Evolutionary conservation across 495 filamentous ascomycete genomes (phyloP).

Genomic region (Endocarpon pusillum): DNA sequence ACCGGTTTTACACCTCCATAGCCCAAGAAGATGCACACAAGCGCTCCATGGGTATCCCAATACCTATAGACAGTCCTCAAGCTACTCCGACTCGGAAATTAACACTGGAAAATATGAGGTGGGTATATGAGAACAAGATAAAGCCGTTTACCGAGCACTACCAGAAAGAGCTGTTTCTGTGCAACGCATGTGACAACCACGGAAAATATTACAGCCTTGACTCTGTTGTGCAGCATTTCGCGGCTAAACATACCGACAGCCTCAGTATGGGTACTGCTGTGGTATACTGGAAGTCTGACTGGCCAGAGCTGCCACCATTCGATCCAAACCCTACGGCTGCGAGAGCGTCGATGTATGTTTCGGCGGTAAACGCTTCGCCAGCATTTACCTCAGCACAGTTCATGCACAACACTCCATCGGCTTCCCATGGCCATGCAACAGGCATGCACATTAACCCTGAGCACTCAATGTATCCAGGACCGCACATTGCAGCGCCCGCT

Average conservation of each 20-base stretch:
- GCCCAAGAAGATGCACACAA: conserved; percentile 29
- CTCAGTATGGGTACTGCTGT: conserved; percentile 51
- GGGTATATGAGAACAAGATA: conserved; percentile 60
- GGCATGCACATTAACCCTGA: neutral
- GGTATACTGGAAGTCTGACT: conserved; percentile 62
- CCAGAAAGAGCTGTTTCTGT: conserved; percentile 55
- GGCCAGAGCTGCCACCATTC: conserved; percentile 60
- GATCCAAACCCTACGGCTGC: conserved; percentile 31
- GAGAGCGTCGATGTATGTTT: conserved; percentile 10
- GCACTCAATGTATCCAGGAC: conserved; percentile 7
- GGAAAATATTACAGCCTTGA: conserved; percentile 55
- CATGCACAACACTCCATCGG: too few relatives aligned
- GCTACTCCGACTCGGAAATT: conserved; percentile 39
- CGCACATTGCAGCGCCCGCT: conserved; percentile 20
- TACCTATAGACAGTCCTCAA: conserved; percentile 27
- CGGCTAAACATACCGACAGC: conserved; percentile 54
- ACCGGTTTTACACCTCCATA: conserved; percentile 41
- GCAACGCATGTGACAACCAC: conserved; percentile 45
- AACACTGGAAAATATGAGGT: conserved; percentile 73
- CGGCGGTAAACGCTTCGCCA: neutral
- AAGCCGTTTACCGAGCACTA: conserved; percentile 42
- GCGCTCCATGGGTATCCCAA: conserved; percentile 22
- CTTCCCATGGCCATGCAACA: neutral
- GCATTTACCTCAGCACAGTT: too few relatives aligned
- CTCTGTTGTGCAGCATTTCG: conserved; percentile 62